Conservation (phyloP, 108 stramenopile species). For the Cylindrotheca fusiformis region DNA sequence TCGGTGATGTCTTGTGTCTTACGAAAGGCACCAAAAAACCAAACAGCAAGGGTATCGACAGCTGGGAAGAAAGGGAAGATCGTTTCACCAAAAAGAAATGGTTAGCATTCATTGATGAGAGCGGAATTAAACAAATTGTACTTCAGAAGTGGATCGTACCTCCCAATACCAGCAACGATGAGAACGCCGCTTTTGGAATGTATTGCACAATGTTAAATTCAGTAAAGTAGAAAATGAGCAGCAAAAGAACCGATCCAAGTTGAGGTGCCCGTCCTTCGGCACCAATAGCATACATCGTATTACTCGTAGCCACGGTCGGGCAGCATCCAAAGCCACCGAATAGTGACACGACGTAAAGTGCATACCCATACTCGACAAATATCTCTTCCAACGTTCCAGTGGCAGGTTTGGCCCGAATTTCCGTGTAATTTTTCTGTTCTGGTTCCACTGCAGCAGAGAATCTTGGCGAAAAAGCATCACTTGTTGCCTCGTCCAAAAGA, state of each 20-base stretch:
- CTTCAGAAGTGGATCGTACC: not conserved
- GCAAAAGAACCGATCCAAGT: constrained; percentile 38
- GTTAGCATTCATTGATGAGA: no score
- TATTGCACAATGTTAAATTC: constrained; percentile 58
- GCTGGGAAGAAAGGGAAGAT: no score
- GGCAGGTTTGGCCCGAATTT: constrained; percentile 25
- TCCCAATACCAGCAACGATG: constrained; percentile 60
- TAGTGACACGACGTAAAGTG: constrained; percentile 34
- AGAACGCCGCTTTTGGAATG: constrained; percentile 72
- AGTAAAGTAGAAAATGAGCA: constrained; percentile 50
- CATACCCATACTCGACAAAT: constrained; percentile 29
- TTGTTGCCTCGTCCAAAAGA: not conserved
- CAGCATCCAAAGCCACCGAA: constrained; percentile 43
- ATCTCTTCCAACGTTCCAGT: constrained; percentile 26
- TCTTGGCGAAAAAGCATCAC: not conserved
- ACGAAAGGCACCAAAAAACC: constrained; percentile 51
- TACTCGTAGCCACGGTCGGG: constrained; percentile 45
- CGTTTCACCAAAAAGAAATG: no score
- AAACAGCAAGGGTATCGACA: constrained; percentile 45
- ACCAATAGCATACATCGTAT: constrained; percentile 59
- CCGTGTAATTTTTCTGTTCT: constrained; percentile 17
- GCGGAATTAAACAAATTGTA: no score
- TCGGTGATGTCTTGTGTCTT: constrained; percentile 47
- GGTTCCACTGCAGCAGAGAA: not conserved
- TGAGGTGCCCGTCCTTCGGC: constrained; percentile 49